These are phyloP conservation scores for Yamadazyma dushanensis DNA, from an alignment of 1,139 yeast species.

Conservation along the genomic window DNA sequence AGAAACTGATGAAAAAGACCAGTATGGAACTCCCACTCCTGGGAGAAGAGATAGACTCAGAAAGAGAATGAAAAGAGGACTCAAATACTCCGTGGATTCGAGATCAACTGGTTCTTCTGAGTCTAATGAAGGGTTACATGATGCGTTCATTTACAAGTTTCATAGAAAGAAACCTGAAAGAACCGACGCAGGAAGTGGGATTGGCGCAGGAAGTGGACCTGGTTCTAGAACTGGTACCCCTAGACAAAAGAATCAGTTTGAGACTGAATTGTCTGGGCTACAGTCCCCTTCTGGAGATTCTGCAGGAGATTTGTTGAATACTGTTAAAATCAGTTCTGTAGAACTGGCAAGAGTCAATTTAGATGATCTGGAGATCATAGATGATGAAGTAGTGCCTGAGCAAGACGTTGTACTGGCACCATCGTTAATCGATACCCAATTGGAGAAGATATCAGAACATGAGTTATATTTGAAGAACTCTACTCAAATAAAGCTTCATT, in stretches of 20 bases:
- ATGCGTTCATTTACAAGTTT: slow-evolving; percentile 2
- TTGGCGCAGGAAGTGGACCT: background rate
- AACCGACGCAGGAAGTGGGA: background rate
- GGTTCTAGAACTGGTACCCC: slow-evolving; percentile 1
- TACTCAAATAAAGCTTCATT: slow-evolving; percentile 23
- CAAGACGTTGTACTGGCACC: background rate
- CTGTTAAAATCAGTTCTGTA: slow-evolving; percentile 13
- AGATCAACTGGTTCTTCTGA: slow-evolving; percentile 11
- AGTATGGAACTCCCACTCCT: slow-evolving; percentile 5
- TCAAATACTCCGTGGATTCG: slow-evolving; percentile 12
- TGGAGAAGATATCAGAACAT: slow-evolving; percentile 6
- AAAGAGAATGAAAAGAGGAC: slow-evolving; percentile 10
- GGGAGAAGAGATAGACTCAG: slow-evolving; percentile 15
- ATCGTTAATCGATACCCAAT: slow-evolving; percentile 7
- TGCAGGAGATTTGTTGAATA: slow-evolving; percentile 11
- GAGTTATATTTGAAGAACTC: slow-evolving; percentile 18
- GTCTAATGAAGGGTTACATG: slow-evolving; percentile 3
- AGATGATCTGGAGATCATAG: slow-evolving; percentile 8
- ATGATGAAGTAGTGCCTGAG: background rate
- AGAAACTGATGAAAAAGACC: slow-evolving; percentile 3
- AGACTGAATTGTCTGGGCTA: background rate
- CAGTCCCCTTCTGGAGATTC: background rate
- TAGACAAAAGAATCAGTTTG: background rate
- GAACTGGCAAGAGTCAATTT: slow-evolving; percentile 7
- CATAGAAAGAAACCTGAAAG: slow-evolving; percentile 3